Conservation (phyloP, 305 asterid species). For the Fraxinus latifolia region DNA sequence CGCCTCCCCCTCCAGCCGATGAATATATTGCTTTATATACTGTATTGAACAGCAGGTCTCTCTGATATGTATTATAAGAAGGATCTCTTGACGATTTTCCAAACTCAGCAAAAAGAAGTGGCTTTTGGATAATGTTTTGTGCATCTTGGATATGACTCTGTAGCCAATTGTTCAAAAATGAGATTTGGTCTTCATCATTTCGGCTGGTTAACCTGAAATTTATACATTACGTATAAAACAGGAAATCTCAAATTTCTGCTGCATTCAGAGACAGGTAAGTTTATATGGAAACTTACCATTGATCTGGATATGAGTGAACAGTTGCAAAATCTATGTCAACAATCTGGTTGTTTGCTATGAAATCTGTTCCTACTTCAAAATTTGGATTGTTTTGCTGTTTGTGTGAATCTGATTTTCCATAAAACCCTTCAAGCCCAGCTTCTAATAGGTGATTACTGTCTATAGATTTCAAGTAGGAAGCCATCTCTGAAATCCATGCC, state of each 20-base stretch:
- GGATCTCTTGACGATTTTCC: conserved; percentile 43
- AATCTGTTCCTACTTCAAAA: neutral
- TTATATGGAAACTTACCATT: conserved; percentile 34
- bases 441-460: conserved; percentile 57
- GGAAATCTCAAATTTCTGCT: neutral
- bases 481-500: conserved; percentile 74
- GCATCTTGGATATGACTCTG: conserved; percentile 44
- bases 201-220: neutral
- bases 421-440: conserved; percentile 69
- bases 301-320: conserved; percentile 62
- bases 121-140: conserved; percentile 39
- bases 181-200: neutral
- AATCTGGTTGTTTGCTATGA: neutral
- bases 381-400: conserved; percentile 22
- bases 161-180: neutral
- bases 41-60: conserved; percentile 35
- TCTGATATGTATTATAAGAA: conserved; percentile 23
- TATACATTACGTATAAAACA: too few species aligned
- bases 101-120: conserved; percentile 48
- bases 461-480: conserved; percentile 55
- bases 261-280: neutral
- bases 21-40: conserved; percentile 44
- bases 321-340: conserved; percentile 58
- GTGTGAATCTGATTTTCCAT: conserved; percentile 38
- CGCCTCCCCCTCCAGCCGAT: conserved; percentile 51